These are phyloP conservation scores for Juglanconis oblonga DNA, from an alignment of 2,329 filamentous ascomycete species.

Conservation along the genomic window DNA sequence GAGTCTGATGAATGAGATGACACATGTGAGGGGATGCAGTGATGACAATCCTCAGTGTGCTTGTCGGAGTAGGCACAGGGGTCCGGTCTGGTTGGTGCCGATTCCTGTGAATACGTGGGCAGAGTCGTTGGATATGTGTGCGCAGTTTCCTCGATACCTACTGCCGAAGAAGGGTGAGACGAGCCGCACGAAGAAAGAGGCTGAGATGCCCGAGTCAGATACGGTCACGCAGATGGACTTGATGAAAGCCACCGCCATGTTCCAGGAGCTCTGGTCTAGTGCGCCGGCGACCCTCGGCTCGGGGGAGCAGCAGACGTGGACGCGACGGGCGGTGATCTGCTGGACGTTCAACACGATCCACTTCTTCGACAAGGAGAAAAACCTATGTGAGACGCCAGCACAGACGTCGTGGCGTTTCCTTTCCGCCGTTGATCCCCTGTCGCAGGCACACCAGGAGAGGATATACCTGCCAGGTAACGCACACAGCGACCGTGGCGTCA, in stretches of 20 bases:
- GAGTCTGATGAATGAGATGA: constrained; percentile 45
- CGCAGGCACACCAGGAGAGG: constrained; percentile 54
- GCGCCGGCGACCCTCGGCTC: constrained; percentile 36
- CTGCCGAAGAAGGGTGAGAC: constrained; percentile 18
- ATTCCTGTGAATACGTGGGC: constrained; percentile 59
- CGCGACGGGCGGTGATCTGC: constrained; percentile 57
- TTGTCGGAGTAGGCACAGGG: constrained; percentile 44
- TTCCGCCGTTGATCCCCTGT: constrained; percentile 57
- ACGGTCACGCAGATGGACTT: constrained; percentile 50
- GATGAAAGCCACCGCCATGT: constrained; percentile 62
- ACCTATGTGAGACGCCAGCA: constrained; percentile 45
- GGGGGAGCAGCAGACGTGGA: constrained; percentile 39
- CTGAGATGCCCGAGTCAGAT: constrained; percentile 25
- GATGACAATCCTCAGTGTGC: constrained; percentile 47
- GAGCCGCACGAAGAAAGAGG: constrained; percentile 20
- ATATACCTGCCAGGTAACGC: constrained; percentile 32
- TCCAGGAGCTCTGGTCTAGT: constrained; percentile 62
- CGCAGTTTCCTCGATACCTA: constrained; percentile 45
- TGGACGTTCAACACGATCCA: constrained; percentile 61
- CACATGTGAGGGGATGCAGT: constrained; percentile 51
- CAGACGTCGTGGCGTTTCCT: constrained; percentile 62
- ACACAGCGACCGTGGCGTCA: constrained; percentile 38
- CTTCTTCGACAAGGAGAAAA: constrained; percentile 39
- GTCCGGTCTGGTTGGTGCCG: constrained; percentile 50
- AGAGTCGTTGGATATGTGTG: constrained; percentile 54